Base-by-base conservation (phyloP, 257 asterid species). In the Primulina eburnea region DNA sequence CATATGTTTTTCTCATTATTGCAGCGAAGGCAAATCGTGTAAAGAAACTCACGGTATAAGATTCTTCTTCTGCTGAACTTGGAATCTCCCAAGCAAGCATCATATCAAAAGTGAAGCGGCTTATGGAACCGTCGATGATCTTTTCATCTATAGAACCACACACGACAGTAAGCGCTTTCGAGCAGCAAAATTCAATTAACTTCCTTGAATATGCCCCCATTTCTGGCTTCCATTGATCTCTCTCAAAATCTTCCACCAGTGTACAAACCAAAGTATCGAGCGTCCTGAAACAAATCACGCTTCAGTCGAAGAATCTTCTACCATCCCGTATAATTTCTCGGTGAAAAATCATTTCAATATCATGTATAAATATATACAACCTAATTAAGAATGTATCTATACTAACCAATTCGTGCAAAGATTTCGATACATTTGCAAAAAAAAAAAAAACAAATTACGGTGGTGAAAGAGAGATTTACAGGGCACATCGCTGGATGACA, bases 21-120 rank as follows among this genome's bases (percentile, higher is more conserved):
- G 37, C 7, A 33, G 37, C 37, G 7, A 33, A 33, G 37, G 8
- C 6, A 5, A 38, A 38, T 38, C 16, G 10, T 29, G 7, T 30
- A n/a, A 43, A 34, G 30, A 6, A 7, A 38, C 85, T 76, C 50
- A 90, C 97, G 12, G 28, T 28, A 37, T 60, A 71, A 6, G 88
- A 79, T 76, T 84, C 84, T 82, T 88, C 88, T 1, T 83, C 86
- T 8, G 65, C 55, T 2, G 83, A 75, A 77, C 70, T 80, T 5
- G 97, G 94, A 65, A 14, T 74, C 71, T 92, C 92, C 98, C 96
- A 92, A 63, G 98, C 98, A 35, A 89, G 86, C 97, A 92, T 92
- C 96, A 90, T 88, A 74, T 92, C 89, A 7, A 90, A 90, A 2
- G 97, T 88, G 83, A 86, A 84, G n/a, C 93, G 89, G 61, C 87